Base-by-base conservation (phyloP, 2,329 filamentous ascomycete genomes). In the Lecanicillium sp. region DNA sequence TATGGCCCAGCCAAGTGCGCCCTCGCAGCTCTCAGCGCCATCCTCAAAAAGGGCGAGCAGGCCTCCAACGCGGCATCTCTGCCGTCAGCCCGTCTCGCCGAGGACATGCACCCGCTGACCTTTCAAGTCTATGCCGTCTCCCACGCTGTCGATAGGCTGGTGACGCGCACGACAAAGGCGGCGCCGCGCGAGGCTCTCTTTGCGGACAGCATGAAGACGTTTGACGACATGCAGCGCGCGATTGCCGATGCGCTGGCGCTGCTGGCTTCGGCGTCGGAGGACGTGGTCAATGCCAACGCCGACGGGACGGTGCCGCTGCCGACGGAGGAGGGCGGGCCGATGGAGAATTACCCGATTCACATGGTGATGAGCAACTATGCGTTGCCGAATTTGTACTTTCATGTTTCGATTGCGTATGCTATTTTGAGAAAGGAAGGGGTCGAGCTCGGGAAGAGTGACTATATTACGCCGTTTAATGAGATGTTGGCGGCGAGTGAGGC, bases 371-470 rank as follows among this genome's bases (percentile, higher is more conserved):
- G 7, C 11, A 11, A 11, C 6, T 25, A 7, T 25, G 20, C 11
- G 3, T 11, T 46, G 32, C 41, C 75, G 4, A 76, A 79, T 46
- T 62, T 77, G 47, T 76, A 62, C 56, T 81, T 81, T 53, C 77
- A 81, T 48, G 45, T 70, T 6, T 63, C 55, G 8, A 74, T 64
- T 7, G 61, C 69, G 13, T 80, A 80, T 56, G 61, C 52, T 4
- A 70, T 80, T 39, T 49, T 80, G 49, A 59, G 76, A 36, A 64
- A 60, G 44, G 64, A 71, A 50, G 76, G 75, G 1, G 71, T 77
- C 12, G 61, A 61, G 0, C 11, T 81, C 11, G 74, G 71, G 10
- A 79, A 79, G 60, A 20, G 40, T 25, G 70, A 78, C 49, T 79
- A 60, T 49, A 45, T 74, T 42, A 36, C 33, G 13, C 19, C 33